phyloP scores from a whole-genome alignment of 495 filamentous ascomycete genomes.

The Terfezia claveryi region DNA sequence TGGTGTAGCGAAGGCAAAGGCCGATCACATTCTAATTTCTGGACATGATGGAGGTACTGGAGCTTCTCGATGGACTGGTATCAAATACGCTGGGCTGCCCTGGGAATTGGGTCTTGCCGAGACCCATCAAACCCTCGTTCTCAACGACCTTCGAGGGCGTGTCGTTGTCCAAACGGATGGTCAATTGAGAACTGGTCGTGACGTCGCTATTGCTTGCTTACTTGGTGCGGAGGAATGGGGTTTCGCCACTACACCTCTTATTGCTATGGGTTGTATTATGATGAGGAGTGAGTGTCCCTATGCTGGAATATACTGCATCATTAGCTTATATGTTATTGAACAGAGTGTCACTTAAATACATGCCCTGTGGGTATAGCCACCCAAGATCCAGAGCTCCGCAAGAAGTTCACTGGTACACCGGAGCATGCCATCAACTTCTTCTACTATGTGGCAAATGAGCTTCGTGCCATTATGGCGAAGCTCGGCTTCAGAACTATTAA shows the following conservation, averaged over 20 bases:
- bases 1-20: conserved; percentile 95
- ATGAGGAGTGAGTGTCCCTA: conserved; percentile 38
- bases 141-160: conserved; percentile 92
- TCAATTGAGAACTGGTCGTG: conserved; percentile 80
- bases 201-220: conserved; percentile 89
- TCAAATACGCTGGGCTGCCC: conserved; percentile 95
- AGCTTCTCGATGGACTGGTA: conserved; percentile 96
- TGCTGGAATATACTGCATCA: too few relatives aligned
- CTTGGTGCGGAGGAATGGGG: conserved; percentile 96
- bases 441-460: conserved; percentile 95
- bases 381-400: conserved; percentile 81
- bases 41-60: conserved; percentile 97
- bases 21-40: conserved; percentile 93
- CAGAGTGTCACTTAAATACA: conserved; percentile 39
- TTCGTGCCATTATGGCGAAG: conserved; percentile 95
- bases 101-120: conserved; percentile 98
- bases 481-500: conserved; percentile 89
- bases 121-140: conserved; percentile 94
- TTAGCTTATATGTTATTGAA: too few relatives aligned
- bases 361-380: conserved; percentile 96
- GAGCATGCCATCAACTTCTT: conserved; percentile 99
- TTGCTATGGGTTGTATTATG: conserved; percentile 95
- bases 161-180: conserved; percentile 96
- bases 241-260: conserved; percentile 91
- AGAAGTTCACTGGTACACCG: conserved; percentile 85